These are phyloP conservation scores for Candida buenavistaensis DNA, from an alignment of 1,139 yeast genomes.

Conservation along the genomic window DNA sequence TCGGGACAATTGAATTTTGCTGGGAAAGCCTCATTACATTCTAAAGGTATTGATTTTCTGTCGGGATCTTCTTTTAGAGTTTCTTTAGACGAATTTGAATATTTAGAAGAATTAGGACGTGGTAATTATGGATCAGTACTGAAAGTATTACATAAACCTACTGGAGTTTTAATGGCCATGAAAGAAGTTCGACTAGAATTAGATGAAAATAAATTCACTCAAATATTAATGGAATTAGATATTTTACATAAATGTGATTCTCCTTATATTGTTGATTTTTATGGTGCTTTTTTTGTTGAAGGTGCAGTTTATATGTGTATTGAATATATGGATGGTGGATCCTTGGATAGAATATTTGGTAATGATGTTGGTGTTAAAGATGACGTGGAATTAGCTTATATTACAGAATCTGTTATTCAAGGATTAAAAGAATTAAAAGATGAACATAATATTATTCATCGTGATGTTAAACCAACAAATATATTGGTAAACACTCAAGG, in stretches of 20 bases:
- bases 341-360: slow-evolving; percentile 82
- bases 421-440: slow-evolving; percentile 86
- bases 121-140: slow-evolving; percentile 97
- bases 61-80: slow-evolving; percentile 87
- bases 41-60: slow-evolving; percentile 88
- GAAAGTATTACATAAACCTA: slow-evolving; percentile 91
- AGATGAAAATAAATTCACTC: slow-evolving; percentile 88
- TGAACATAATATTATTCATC: slow-evolving; percentile 86
- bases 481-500: slow-evolving; percentile 81
- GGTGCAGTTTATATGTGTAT: slow-evolving; percentile 99
- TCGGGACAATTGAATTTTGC: slow-evolving; percentile 90
- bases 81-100: slow-evolving; percentile 82
- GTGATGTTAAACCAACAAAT: slow-evolving; percentile 97
- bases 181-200: slow-evolving; percentile 90
- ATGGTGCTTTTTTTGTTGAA: slow-evolving; percentile 95
- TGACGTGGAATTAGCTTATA: slow-evolving; percentile 70
- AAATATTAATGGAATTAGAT: slow-evolving; percentile 93
- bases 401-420: slow-evolving; percentile 75
- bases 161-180: slow-evolving; percentile 93
- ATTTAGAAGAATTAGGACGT: slow-evolving; percentile 82
- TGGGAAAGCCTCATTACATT: slow-evolving; percentile 89
- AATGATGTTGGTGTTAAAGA: slow-evolving; percentile 74
- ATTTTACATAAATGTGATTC: slow-evolving; percentile 87
- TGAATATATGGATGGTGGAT: slow-evolving; percentile 98
- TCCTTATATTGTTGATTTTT: slow-evolving; percentile 90